These are phyloP conservation scores for Colletotrichum australisinense DNA, from an alignment of 2,329 filamentous ascomycete species.

Conservation along the genomic window DNA sequence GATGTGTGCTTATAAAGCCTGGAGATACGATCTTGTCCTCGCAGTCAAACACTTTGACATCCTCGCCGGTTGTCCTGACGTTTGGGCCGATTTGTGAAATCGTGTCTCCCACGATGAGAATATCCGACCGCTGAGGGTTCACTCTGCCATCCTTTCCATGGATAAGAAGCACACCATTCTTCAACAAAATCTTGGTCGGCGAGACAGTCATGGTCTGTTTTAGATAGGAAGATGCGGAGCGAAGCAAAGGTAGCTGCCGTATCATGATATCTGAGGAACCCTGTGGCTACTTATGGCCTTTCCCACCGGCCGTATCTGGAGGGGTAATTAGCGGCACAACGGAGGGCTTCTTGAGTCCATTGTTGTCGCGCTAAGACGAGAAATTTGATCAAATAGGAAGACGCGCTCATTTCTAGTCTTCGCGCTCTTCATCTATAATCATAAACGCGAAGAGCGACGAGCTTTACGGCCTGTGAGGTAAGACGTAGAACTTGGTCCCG, in stretches of 20 bases:
- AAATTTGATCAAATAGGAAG: not conserved
- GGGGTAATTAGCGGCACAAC: not conserved
- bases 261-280: not conserved
- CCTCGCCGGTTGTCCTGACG: slow-evolving; percentile 43
- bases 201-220: not conserved
- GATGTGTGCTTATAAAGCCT: slow-evolving; percentile 56
- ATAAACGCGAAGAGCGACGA: not conserved
- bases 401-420: not conserved
- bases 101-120: not conserved
- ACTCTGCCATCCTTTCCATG: slow-evolving; percentile 17
- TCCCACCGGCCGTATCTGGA: not conserved
- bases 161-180: slow-evolving; percentile 1
- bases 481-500: not conserved
- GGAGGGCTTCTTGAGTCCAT: not conserved
- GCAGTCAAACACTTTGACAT: slow-evolving; percentile 51
- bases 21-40: slow-evolving; percentile 51
- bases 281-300: not conserved
- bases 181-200: not conserved
- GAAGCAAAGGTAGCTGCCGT: not conserved
- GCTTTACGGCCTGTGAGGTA: not conserved
- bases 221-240: no score
- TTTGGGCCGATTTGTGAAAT: slow-evolving; percentile 49
- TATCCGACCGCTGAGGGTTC: not conserved
- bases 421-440: not conserved
- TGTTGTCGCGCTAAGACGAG: not conserved